These are phyloP conservation scores for Vairimorpha ceranae DNA, from an alignment of 371 early-diverging fungal genomes.

Conservation along the genomic window DNA sequence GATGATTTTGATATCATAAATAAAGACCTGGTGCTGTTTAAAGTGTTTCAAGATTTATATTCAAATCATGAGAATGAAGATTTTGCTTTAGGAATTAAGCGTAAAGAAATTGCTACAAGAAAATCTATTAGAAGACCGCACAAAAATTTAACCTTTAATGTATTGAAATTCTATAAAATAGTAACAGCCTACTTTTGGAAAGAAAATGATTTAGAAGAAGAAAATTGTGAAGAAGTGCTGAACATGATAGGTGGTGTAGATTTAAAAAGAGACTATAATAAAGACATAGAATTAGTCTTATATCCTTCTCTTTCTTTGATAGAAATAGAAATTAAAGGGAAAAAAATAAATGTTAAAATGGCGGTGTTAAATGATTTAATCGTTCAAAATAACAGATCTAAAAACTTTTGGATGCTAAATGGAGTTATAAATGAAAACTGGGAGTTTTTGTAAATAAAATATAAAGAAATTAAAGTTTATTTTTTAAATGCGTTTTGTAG, in stretches of 20 bases:
- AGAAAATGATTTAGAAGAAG: background rate
- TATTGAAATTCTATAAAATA: background rate
- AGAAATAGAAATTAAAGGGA: constrained; percentile 17
- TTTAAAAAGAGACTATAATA: background rate
- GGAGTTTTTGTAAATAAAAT: background rate
- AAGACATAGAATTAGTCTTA: constrained; percentile 12
- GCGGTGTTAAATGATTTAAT: constrained; percentile 18
- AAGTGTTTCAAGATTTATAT: background rate
- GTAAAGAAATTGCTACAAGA: background rate
- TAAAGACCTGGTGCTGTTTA: constrained; percentile 34
- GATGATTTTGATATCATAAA: constrained; percentile 30
- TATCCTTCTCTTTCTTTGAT: constrained; percentile 26
- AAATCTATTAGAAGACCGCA: background rate
- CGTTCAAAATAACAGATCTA: constrained; percentile 3
- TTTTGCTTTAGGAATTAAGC: background rate
- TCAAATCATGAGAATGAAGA: background rate
- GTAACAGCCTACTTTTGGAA: constrained; percentile 11
- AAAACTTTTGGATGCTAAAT: constrained; percentile 35
- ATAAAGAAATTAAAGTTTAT: no score
- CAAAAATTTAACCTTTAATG: background rate
- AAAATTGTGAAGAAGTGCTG: constrained; percentile 10
- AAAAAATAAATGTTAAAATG: background rate
- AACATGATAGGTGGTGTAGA: constrained; percentile 1
- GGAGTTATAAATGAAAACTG: constrained; percentile 37
- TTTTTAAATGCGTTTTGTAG: no score